A percentile compares a stretch with the other conserved stretches of the same genome.
phyloP scores from a whole-genome alignment of 208 protist species.

The Wallacemonas sp. region DNA sequence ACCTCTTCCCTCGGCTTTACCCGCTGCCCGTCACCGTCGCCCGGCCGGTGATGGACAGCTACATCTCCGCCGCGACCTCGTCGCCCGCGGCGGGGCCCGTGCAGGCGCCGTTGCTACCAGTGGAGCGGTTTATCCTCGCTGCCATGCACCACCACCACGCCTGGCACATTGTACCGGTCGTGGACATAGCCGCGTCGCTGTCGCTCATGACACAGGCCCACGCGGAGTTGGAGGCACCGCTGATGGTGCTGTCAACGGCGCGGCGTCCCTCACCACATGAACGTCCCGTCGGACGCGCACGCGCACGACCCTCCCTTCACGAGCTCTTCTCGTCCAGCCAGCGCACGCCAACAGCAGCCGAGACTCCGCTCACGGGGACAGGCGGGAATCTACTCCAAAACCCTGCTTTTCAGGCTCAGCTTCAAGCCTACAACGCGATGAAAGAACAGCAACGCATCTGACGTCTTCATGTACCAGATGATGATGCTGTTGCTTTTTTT shows the following conservation, averaged over 20 bases:
- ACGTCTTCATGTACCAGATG: too few relatives aligned
- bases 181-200: slow-evolving; percentile 24
- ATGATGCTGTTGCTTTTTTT: background rate
- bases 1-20: background rate
- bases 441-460: slow-evolving; percentile 7
- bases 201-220: slow-evolving; percentile 38
- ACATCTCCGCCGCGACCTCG: too few relatives aligned
- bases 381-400: background rate
- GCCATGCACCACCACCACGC: slow-evolving; percentile 14
- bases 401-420: slow-evolving; percentile 1
- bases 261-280: too few relatives aligned
- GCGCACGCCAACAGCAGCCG: too few relatives aligned
- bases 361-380: background rate
- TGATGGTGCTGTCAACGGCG: slow-evolving; percentile 17
- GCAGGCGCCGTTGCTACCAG: background rate
- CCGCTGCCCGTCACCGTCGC: slow-evolving; percentile 5
- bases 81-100: too few relatives aligned
- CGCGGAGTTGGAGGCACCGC: slow-evolving; percentile 24
- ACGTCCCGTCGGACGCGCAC: too few relatives aligned
- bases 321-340: background rate
- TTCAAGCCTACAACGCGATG: slow-evolving; percentile 19
- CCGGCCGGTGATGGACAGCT: slow-evolving; percentile 15
- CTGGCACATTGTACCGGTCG: slow-evolving; percentile 50
- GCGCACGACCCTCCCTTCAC: background rate
- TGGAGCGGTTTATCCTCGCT: slow-evolving; percentile 18